phyloP scores from a whole-genome alignment of 805 yeast genomes.

The Ogataea siamensis region DNA sequence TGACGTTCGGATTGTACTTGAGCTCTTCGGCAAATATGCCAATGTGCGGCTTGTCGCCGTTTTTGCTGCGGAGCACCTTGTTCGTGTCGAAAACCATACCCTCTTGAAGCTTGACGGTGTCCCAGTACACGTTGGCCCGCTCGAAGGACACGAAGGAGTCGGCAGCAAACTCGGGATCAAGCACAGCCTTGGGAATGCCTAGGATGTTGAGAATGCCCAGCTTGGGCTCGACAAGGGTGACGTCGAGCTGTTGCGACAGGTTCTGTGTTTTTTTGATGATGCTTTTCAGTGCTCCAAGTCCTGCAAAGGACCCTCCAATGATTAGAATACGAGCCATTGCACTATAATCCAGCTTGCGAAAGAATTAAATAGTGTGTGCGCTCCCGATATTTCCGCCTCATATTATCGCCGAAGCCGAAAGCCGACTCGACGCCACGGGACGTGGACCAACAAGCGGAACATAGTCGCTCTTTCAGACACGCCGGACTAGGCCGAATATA shows the following conservation, averaged over 20 bases:
- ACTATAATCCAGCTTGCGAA: too few species aligned
- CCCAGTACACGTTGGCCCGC: conserved; percentile 14
- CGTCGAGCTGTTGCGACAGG: conserved; percentile 19
- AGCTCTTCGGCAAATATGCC: conserved; percentile 4
- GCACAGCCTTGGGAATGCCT: conserved; percentile 39
- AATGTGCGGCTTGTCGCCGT: neutral
- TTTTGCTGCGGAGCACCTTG: conserved; percentile 8
- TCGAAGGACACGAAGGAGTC: conserved; percentile 10
- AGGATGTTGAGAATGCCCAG: conserved; percentile 41
- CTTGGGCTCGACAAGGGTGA: conserved; percentile 40
- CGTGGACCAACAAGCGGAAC: too few species aligned
- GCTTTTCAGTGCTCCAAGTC: conserved; percentile 11
- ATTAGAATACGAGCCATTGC: conserved; percentile 13
- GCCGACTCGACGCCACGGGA: neutral
- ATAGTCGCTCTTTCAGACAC: too few species aligned
- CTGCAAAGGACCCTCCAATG: conserved; percentile 17
- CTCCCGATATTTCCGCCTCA: neutral
- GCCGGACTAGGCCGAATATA: too few species aligned
- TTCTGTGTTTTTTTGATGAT: conserved; percentile 6
- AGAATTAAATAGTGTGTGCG: neutral
- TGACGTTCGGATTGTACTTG: conserved; percentile 11
- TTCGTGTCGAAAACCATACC: neutral
- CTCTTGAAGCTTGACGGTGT: conserved; percentile 9
- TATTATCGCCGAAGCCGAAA: neutral
- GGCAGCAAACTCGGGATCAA: conserved; percentile 37